Evolutionary conservation across 78 protist genomes (phyloP).

Genomic region (Monosiga brevicollis): DNA sequence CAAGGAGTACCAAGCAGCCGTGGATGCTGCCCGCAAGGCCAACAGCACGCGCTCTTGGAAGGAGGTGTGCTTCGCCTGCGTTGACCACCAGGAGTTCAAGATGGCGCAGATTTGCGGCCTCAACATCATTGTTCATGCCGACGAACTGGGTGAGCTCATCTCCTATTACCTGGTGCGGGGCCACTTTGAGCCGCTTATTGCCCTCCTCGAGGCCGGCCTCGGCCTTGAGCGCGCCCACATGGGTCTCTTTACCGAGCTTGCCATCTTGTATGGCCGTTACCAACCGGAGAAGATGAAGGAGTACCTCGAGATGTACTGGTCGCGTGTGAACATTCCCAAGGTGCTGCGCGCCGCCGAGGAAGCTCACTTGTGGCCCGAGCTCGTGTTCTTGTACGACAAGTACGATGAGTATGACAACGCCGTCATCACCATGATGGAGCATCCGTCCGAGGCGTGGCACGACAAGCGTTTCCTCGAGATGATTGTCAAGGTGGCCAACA

Average conservation of each 20-base stretch:
- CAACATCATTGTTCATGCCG: conserved; percentile 86
- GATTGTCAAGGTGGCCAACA: conserved; percentile 75
- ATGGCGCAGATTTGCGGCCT: conserved; percentile 96
- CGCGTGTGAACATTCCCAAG: conserved; percentile 86
- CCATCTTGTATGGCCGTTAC: conserved; percentile 89
- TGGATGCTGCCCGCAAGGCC: conserved; percentile 98
- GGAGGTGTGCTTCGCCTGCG: conserved; percentile 93
- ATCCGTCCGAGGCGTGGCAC: conserved; percentile 89
- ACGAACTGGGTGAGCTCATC: conserved; percentile 81
- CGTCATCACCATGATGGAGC: conserved; percentile 82
- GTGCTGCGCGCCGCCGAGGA: conserved; percentile 74
- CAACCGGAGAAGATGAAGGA: conserved; percentile 93
- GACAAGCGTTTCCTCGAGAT: conserved; percentile 86
- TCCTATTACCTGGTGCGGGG: conserved; percentile 81
- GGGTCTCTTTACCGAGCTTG: conserved; percentile 98
- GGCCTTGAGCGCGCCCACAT: conserved; percentile 89
- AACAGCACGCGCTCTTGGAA: conserved; percentile 88
- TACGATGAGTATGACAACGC: conserved; percentile 97
- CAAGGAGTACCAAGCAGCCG: conserved; percentile 84
- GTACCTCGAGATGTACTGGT: conserved; percentile 79
- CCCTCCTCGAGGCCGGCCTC: conserved; percentile 81
- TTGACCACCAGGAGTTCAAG: conserved; percentile 90
- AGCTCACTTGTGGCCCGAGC: conserved; percentile 86
- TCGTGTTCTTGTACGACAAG: conserved; percentile 82
- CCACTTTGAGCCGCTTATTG: conserved; percentile 81